Evolutionary conservation across 352 stramenopile genomes (phyloP).

Genomic region (Phytophthora europaea): DNA sequence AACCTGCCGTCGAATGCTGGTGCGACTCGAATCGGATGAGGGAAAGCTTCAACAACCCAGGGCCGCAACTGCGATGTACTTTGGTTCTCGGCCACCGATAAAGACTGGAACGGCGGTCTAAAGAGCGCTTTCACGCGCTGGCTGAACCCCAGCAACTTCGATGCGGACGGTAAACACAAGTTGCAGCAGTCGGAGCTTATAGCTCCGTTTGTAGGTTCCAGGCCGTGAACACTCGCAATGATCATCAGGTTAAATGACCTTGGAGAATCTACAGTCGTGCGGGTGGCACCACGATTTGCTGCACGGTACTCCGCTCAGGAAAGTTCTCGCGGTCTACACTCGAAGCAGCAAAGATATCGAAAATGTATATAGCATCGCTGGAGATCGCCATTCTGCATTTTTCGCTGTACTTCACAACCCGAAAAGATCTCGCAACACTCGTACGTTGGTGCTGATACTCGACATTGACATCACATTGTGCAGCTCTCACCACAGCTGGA

Average conservation of each 20-base stretch:
- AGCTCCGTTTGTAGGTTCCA: not conserved
- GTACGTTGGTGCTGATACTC: not conserved
- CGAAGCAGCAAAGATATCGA: constrained; percentile 1
- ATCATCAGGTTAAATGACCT: not conserved
- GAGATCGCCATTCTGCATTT: not conserved
- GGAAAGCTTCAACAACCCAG: too few species aligned
- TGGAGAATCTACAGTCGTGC: not conserved
- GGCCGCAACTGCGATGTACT: constrained; percentile 1
- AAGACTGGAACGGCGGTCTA: constrained; percentile 4
- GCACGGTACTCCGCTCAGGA: not conserved
- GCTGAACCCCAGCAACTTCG: constrained; percentile 10
- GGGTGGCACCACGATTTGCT: not conserved
- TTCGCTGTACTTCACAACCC: not conserved
- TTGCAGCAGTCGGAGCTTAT: not conserved
- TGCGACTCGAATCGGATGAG: not conserved
- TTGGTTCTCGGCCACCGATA: constrained; percentile 16
- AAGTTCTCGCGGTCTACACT: not conserved
- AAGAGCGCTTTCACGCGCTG: not conserved
- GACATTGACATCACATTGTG: not conserved
- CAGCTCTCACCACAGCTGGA: not conserved
- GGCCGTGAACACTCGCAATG: not conserved
- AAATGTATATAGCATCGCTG: not conserved
- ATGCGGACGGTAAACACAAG: constrained; percentile 3
- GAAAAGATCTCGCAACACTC: not conserved
- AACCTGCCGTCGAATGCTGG: not conserved